These are phyloP conservation scores for Heteromeles arbutifolia DNA, from an alignment of 306 rosid genomes.

Conservation along the genomic window DNA sequence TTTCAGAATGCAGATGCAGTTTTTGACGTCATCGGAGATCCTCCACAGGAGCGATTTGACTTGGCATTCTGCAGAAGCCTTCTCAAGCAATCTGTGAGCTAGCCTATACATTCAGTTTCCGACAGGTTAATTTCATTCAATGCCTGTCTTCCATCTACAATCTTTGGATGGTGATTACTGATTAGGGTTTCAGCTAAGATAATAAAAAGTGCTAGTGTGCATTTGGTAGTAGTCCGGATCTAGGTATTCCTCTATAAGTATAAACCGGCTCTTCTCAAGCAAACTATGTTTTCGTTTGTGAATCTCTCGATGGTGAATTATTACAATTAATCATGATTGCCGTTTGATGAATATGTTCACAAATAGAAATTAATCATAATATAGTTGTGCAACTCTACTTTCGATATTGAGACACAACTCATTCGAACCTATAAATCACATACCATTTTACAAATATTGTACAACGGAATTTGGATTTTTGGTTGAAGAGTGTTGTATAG, in stretches of 20 bases:
- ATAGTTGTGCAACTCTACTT: too few relatives aligned
- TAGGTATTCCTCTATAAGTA: not conserved
- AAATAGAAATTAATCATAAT: too few relatives aligned
- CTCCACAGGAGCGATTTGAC: slow-evolving; percentile 90
- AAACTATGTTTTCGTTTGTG: not conserved
- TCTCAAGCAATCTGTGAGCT: slow-evolving; percentile 83
- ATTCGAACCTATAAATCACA: too few relatives aligned
- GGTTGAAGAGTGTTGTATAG: not conserved
- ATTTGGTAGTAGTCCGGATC: not conserved
- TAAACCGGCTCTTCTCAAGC: not conserved
- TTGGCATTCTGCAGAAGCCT: slow-evolving; percentile 82
- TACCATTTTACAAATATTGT: too few relatives aligned
- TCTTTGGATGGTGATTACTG: not conserved
- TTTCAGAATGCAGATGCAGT: slow-evolving; percentile 89
- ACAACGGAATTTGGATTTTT: not conserved
- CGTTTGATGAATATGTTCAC: too few relatives aligned
- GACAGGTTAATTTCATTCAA: too few relatives aligned
- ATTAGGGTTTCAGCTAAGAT: not conserved
- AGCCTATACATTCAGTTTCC: not conserved
- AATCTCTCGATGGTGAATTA: not conserved
- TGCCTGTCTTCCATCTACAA: not conserved
- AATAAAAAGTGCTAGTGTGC: not conserved
- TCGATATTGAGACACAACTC: too few relatives aligned
- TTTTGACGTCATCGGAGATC: slow-evolving; percentile 92
- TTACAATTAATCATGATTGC: not conserved